A percentile compares a stretch with the other conserved stretches of the same genome.
These are phyloP conservation scores for Leccinum boreale DNA, from an alignment of 768 basidiomycete genomes.

Conservation along the genomic window DNA sequence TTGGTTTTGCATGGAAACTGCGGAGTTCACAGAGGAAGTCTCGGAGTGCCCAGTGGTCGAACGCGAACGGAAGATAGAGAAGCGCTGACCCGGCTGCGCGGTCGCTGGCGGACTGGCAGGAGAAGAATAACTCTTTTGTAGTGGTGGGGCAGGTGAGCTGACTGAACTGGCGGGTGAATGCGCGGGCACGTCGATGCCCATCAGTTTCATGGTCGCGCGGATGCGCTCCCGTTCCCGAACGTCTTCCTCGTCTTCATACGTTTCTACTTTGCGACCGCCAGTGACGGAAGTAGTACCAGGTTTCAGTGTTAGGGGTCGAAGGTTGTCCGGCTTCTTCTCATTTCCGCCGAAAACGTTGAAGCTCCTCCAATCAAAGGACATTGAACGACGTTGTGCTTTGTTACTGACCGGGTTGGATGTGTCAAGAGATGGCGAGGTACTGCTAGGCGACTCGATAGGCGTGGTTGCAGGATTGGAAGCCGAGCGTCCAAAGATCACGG, in stretches of 20 bases:
- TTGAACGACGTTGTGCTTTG: constrained; percentile 63
- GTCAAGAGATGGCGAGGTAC: constrained; percentile 17
- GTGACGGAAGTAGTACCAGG: constrained; percentile 56
- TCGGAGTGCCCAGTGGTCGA: constrained; percentile 44
- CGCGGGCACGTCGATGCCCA: constrained; percentile 80
- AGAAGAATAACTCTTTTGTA: constrained; percentile 41
- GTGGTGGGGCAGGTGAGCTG: constrained; percentile 28
- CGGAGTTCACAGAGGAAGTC: constrained; percentile 47
- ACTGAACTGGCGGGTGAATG: constrained; percentile 34
- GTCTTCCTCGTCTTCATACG: constrained; percentile 91
- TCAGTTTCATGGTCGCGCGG: constrained; percentile 88
- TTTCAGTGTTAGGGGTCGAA: constrained; percentile 73
- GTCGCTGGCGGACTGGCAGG: constrained; percentile 31
- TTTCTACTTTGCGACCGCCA: constrained; percentile 77
- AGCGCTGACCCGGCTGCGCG: constrained; percentile 42
- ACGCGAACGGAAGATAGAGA: constrained; percentile 69
- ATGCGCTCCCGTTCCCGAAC: constrained; percentile 81
- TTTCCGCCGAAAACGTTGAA: constrained; percentile 63
- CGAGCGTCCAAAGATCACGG: constrained; percentile 45
- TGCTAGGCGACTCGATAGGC: constrained; percentile 23
- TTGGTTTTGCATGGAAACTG: constrained; percentile 36
- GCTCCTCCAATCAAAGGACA: constrained; percentile 82
- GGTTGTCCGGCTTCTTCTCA: constrained; percentile 63
- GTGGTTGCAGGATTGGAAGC: constrained; percentile 38
- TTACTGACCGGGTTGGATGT: constrained; percentile 23